phyloP scores from a whole-genome alignment of 2,329 filamentous ascomycete species.

The Beauveria sp. region DNA sequence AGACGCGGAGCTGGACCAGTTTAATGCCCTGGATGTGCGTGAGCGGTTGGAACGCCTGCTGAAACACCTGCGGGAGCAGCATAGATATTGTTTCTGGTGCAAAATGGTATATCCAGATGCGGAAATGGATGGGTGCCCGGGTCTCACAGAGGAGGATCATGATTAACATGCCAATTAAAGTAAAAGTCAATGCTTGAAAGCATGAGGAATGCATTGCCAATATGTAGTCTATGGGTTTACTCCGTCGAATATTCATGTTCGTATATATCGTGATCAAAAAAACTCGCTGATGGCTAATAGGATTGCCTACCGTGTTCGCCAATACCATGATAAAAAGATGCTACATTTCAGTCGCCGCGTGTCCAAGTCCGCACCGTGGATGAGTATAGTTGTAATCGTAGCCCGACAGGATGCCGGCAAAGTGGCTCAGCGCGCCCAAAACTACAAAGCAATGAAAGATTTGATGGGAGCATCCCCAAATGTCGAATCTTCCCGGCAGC shows the following conservation, averaged over 20 bases:
- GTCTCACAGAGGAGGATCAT: slow-evolving; percentile 76
- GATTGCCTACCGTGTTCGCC: neutral
- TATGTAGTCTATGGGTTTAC: neutral
- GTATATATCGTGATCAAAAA: neutral
- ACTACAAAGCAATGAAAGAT: slow-evolving; percentile 39
- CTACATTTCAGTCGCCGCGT: neutral
- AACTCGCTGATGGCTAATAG: neutral
- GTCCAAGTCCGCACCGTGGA: slow-evolving; percentile 11
- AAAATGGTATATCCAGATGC: slow-evolving; percentile 71
- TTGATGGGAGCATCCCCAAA: slow-evolving; percentile 37
- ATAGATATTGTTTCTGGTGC: slow-evolving; percentile 94
- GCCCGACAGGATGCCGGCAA: slow-evolving; percentile 14
- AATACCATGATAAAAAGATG: neutral
- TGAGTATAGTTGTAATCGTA: slow-evolving; percentile 18
- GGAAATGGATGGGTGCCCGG: slow-evolving; percentile 81
- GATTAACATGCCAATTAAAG: slow-evolving; percentile 28
- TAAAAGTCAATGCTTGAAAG: neutral
- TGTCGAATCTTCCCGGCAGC: slow-evolving; percentile 35
- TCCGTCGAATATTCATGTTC: neutral
- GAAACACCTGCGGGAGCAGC: slow-evolving; percentile 58
- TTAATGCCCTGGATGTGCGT: slow-evolving; percentile 58
- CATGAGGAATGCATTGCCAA: neutral
- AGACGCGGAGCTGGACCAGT: slow-evolving; percentile 72
- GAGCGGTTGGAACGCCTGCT: slow-evolving; percentile 63
- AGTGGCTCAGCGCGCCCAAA: slow-evolving; percentile 21